Evolutionary conservation across 345 rosid genomes (phyloP).

Genomic region (Hypericum perforatum): DNA sequence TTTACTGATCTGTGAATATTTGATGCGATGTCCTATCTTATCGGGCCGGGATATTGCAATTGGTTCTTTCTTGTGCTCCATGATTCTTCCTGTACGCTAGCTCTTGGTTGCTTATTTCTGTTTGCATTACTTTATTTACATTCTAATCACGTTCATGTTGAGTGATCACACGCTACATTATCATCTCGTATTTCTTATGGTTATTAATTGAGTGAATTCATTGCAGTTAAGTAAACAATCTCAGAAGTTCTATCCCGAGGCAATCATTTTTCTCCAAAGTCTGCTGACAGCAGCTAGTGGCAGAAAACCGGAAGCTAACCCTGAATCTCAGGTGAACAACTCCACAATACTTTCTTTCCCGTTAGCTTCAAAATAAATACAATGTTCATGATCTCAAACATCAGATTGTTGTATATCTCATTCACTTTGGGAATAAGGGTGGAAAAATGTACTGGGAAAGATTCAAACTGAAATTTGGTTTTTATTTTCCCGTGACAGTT

Average conservation of each 20-base stretch:
- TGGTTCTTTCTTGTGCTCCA: conserved; percentile 80
- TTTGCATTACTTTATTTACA: conserved; percentile 11
- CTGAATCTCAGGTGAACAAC: conserved; percentile 50
- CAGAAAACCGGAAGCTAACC: conserved; percentile 29
- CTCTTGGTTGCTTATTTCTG: no score
- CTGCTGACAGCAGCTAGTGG: conserved; percentile 51
- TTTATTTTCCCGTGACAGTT: conserved; percentile 35
- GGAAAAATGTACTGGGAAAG: background rate
- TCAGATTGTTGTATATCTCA: no score
- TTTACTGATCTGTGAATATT: conserved; percentile 85
- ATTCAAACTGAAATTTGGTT: background rate
- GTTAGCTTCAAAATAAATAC: background rate
- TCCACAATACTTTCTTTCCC: background rate
- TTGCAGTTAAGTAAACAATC: conserved; percentile 62
- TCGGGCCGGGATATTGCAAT: conserved; percentile 76
- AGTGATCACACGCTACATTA: no score
- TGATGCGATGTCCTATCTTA: conserved; percentile 73
- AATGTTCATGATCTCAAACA: no score
- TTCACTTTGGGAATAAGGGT: no score
- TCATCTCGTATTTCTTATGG: background rate
- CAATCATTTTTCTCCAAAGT: conserved; percentile 52
- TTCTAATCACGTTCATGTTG: conserved; percentile 6
- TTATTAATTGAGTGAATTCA: conserved; percentile 3
- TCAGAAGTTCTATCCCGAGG: conserved; percentile 80
- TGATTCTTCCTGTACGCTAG: conserved; percentile 49